Evolutionary conservation across 257 asterid genomes (phyloP).

Genomic region (Lycium barbarum): DNA sequence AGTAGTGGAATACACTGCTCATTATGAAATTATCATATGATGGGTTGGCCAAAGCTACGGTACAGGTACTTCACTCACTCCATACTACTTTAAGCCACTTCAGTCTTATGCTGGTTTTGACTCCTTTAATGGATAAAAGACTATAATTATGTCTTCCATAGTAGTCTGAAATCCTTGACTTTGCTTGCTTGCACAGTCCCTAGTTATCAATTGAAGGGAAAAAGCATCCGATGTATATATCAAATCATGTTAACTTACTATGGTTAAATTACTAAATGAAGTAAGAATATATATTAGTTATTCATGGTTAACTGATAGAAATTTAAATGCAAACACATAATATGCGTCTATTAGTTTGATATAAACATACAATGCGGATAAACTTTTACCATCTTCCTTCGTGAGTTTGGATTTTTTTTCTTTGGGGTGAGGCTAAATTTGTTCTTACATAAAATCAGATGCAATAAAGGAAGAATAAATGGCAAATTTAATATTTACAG

Average conservation of each 20-base stretch:
- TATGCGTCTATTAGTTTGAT: background rate
- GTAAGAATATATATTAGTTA: too few species aligned
- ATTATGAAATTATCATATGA: too few species aligned
- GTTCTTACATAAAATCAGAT: background rate
- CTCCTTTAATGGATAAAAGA: background rate
- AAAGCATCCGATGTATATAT: background rate
- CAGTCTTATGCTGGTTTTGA: too few species aligned
- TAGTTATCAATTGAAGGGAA: background rate
- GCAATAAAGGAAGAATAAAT: background rate
- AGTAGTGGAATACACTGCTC: too few species aligned
- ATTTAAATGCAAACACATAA: too few species aligned
- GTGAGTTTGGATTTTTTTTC: too few species aligned
- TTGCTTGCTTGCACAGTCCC: background rate
- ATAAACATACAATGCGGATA: too few species aligned
- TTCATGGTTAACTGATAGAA: too few species aligned
- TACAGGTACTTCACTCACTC: too few species aligned
- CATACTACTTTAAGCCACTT: too few species aligned
- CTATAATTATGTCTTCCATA: background rate
- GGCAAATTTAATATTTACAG: background rate
- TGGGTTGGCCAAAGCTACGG: too few species aligned
- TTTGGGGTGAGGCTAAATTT: background rate
- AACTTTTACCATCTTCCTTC: background rate
- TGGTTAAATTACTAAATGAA: background rate
- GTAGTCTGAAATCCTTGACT: slow-evolving; percentile 1
- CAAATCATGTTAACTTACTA: background rate